Evolutionary conservation across 257 asterid genomes (phyloP).

Genomic region (Solanum piurae): DNA sequence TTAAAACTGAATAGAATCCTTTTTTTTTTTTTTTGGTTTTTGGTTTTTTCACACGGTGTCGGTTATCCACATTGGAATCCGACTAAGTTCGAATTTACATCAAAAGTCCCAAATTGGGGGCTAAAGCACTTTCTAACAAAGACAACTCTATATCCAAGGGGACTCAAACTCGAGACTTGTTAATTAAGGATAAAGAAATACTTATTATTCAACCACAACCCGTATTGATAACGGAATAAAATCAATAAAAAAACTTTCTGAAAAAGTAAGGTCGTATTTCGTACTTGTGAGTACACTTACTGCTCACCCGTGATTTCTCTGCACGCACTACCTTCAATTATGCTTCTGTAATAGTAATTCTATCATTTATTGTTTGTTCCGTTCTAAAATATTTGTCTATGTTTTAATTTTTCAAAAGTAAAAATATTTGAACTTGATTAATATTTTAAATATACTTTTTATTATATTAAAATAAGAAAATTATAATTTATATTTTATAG

Average conservation of each 20-base stretch:
- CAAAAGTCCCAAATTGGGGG: too few species aligned
- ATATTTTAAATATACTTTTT: background rate
- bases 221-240: too few species aligned
- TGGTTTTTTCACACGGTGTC: too few species aligned
- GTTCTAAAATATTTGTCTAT: background rate
- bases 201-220: too few species aligned
- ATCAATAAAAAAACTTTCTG: background rate
- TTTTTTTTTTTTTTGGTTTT: too few species aligned
- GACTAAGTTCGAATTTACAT: too few species aligned
- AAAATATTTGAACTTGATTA: background rate
- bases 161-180: too few species aligned
- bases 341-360: background rate
- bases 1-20: too few species aligned
- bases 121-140: too few species aligned
- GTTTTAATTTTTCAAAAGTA: background rate
- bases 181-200: accelerated
- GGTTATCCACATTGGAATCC: accelerated
- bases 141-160: accelerated
- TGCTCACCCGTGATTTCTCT: background rate
- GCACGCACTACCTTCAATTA: background rate
- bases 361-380: background rate
- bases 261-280: background rate
- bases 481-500: too few species aligned
- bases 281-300: background rate
- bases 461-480: too few species aligned